Evolutionary conservation across 345 rosid genomes (phyloP), one percentile per base, ranked within the genome.

Genomic region (Alliaria petiolata): DNA sequence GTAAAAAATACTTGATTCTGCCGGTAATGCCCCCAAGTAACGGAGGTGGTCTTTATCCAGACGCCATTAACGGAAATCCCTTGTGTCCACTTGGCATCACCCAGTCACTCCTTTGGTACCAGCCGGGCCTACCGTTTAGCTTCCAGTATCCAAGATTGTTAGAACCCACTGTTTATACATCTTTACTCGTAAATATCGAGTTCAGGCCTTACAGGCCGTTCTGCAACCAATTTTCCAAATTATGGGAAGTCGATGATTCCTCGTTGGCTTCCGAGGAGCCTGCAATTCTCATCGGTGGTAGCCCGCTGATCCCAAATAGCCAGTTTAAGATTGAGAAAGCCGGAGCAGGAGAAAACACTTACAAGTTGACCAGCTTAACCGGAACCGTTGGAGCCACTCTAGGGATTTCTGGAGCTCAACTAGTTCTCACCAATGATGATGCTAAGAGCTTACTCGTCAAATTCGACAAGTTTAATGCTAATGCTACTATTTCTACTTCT

Each of bases 41-140:
- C 20, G 69, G 54, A 10, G 70, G 63, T 43, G 69, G 63, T 62
- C 76, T 62, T 62, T 47, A 53, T 36, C 76, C 76, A 52, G 55
- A 34, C 14, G 3, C 62, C 4, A 5, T 4, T 50, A 0, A 3
- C 1, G 0, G 20, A 44, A 0, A 4, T 12, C 63, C 26, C 55
- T 6, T 31, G 34, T 69, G 76, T 43, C 69, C 76, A 53, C 76
- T 72, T 16, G 69, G 46, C 17, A 22, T 72, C 56, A 9, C n/a
- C 47, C 76, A 71, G 33, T 6, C 45, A 40, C 7, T 15, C 19
- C 17, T 52, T 54, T 46, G 44, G 0, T 3, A 0, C 4, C 45
- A 16, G 8, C 63, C 47, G 1, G 76, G 76, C 39, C n/a, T 42
- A 25, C 70, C 69, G 3, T 63, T 72, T 53, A 43, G 38, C 30